phyloP scores from a whole-genome alignment of 2,329 filamentous ascomycete species.

The Aureobasidium pullulans region DNA sequence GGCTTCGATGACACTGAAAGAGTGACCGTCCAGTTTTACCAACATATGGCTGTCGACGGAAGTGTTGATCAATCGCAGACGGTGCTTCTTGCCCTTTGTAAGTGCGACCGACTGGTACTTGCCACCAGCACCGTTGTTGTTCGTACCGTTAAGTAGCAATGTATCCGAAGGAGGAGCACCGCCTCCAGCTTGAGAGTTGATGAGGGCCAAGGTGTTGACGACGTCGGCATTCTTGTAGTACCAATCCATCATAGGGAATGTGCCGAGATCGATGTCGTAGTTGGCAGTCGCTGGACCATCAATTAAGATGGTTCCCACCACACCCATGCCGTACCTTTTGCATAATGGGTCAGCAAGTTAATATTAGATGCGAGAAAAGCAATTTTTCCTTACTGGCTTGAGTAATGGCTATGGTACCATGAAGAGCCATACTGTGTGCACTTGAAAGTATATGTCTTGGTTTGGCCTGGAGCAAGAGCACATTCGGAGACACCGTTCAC shows the following conservation, averaged over 20 bases:
- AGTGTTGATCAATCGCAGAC: conserved; percentile 39
- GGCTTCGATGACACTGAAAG: conserved; percentile 29
- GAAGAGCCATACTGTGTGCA: conserved; percentile 37
- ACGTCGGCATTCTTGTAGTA: conserved; percentile 24
- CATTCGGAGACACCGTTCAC: conserved; percentile 41
- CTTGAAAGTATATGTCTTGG: conserved; percentile 49
- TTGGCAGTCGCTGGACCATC: conserved; percentile 36
- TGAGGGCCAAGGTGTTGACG: conserved; percentile 24
- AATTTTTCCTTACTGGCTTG: no score
- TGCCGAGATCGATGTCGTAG: conserved; percentile 30
- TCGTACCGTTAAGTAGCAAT: conserved; percentile 36
- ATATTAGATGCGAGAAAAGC: no score
- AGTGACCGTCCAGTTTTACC: conserved; percentile 29
- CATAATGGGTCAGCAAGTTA: no score
- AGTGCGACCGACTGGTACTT: conserved; percentile 20
- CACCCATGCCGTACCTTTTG: conserved; percentile 38
- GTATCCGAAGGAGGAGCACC: conserved; percentile 35
- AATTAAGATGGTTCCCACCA: conserved; percentile 34
- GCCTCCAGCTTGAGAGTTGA: conserved; percentile 23
- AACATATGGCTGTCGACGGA: conserved; percentile 37
- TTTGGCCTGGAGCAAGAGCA: conserved; percentile 43
- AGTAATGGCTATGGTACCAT: conserved; percentile 39
- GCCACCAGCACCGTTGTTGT: conserved; percentile 30
- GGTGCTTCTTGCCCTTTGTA: conserved; percentile 33
- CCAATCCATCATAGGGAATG: conserved; percentile 26